phyloP scores from a whole-genome alignment of 23 red algal genomes.

The Agarophyton chilense region DNA sequence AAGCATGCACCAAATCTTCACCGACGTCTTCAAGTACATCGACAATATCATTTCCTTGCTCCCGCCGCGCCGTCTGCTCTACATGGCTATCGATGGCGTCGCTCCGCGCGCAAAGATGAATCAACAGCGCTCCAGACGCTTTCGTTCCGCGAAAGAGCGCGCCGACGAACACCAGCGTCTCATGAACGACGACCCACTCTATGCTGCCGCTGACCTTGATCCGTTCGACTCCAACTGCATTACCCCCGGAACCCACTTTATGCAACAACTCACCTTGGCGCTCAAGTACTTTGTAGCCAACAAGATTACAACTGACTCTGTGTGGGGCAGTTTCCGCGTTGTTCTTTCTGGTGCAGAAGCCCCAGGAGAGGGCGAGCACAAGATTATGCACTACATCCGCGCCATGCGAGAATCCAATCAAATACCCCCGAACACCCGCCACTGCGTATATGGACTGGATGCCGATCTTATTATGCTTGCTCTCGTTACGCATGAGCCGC shows the following conservation, averaged over 20 bases:
- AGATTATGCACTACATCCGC: constrained; percentile 99
- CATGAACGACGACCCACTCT: constrained; percentile 37
- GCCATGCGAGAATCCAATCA: constrained; percentile 44
- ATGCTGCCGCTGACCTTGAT: constrained; percentile 33
- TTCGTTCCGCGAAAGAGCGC: constrained; percentile 79
- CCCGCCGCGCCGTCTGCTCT: constrained; percentile 71
- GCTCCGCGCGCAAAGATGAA: constrained; percentile 98
- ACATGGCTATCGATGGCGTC: constrained; percentile 93
- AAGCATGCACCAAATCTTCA: constrained; percentile 59
- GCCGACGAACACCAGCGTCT: constrained; percentile 37
- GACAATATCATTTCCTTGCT: constrained; percentile 86
- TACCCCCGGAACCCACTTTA: constrained; percentile 96
- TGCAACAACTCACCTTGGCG: constrained; percentile 75
- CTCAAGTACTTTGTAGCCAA: constrained; percentile 86
- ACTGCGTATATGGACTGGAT: constrained; percentile 97
- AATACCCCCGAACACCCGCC: constrained; percentile 56
- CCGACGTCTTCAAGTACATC: constrained; percentile 89
- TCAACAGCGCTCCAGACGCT: constrained; percentile 90
- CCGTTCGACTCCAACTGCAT: constrained; percentile 99
- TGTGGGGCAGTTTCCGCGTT: constrained; percentile 69
- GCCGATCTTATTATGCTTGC: constrained; percentile 99
- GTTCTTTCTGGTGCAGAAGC: constrained; percentile 86
- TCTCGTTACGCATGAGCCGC: constrained; percentile 96
- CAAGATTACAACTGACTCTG: constrained; percentile 72
- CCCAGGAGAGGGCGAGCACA: constrained; percentile 99